Evolutionary conservation across 176 grass and related monocot genomes (phyloP).

Genomic region (Calamus simplicifolius): DNA sequence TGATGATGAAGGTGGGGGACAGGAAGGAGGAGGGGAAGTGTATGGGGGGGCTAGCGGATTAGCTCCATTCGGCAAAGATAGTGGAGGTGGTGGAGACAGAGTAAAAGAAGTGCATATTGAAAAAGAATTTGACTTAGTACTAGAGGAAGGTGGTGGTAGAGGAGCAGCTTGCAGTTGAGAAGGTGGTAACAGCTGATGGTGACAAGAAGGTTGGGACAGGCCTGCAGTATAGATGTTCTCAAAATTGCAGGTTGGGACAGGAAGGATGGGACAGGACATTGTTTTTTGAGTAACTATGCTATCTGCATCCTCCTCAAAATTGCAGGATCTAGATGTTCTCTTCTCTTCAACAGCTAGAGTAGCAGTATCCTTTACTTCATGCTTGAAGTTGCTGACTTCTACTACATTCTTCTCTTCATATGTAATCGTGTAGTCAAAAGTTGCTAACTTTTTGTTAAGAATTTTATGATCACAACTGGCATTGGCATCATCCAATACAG

Average conservation of each 20-base stretch:
- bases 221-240: too few relatives aligned
- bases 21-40: neutral
- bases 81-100: neutral
- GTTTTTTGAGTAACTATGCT: conserved; percentile 17
- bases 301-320: neutral
- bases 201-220: too few relatives aligned
- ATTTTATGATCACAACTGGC: conserved; percentile 41
- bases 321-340: too few relatives aligned
- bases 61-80: neutral
- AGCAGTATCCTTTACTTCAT: conserved; percentile 52
- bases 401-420: conserved; percentile 94
- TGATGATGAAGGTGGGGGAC: conserved; percentile 22
- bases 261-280: neutral
- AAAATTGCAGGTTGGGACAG: too few relatives aligned
- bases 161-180: neutral
- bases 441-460: conserved; percentile 45
- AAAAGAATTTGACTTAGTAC: too few relatives aligned
- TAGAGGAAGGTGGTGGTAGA: too few relatives aligned
- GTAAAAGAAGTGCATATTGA: too few relatives aligned
- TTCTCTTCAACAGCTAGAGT: conserved; percentile 1
- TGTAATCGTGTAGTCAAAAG: conserved; percentile 37
- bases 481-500: too few relatives aligned
- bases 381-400: conserved; percentile 38
- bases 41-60: neutral
- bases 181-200: neutral